Conservation (phyloP, 2,329 filamentous ascomycete genomes). For the Fusarium secorum region DNA sequence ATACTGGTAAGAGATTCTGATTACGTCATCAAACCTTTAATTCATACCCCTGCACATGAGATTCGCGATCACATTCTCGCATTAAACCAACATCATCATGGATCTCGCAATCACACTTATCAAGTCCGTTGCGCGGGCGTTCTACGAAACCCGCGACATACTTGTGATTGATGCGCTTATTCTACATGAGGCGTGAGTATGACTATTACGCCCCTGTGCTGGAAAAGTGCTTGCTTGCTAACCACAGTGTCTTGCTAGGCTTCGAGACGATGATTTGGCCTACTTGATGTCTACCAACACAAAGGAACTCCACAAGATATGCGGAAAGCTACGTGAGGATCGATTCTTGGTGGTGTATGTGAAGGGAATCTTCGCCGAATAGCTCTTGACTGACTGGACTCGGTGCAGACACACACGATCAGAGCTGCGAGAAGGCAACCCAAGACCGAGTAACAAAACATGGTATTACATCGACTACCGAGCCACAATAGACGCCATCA, state of each 20-base stretch:
- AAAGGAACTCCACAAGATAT: conserved; percentile 91
- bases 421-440: conserved; percentile 81
- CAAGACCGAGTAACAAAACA: conserved; percentile 82
- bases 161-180: conserved; percentile 87
- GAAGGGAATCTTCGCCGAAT: neutral
- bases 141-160: conserved; percentile 86
- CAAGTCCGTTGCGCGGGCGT: conserved; percentile 84
- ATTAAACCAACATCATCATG: conserved; percentile 46
- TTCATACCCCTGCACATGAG: neutral
- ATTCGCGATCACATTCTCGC: neutral
- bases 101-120: conserved; percentile 77
- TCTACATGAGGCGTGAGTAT: conserved; percentile 76
- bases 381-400: conserved; percentile 53
- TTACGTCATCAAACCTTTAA: neutral
- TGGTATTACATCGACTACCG: conserved; percentile 99
- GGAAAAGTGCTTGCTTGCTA: conserved; percentile 62
- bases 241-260: conserved; percentile 63
- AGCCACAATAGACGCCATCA: conserved; percentile 93
- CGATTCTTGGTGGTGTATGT: conserved; percentile 82
- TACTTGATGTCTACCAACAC: conserved; percentile 88
- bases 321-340: conserved; percentile 84
- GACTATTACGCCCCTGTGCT: neutral
- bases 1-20: neutral
- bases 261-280: conserved; percentile 88
- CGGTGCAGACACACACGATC: conserved; percentile 65